Conservation (phyloP, 495 filamentous ascomycete genomes). For the Talaromyces nanjingensis region DNA sequence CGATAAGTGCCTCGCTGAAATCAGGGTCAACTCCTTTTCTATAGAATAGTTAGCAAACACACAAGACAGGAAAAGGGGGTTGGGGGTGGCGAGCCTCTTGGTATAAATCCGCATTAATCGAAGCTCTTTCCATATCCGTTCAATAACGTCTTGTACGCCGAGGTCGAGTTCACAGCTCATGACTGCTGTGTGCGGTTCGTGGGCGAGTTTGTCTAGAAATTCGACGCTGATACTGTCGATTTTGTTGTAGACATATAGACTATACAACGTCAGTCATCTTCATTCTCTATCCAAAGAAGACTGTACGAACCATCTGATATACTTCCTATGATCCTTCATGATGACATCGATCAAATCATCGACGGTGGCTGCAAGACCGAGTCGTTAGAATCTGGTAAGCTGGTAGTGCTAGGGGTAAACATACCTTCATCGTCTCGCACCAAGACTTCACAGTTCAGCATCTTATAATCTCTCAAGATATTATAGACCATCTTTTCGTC, state of each 20-base stretch:
- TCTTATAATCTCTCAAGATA: slow-evolving; percentile 96
- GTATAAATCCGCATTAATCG: slow-evolving; percentile 91
- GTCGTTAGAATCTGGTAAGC: not conserved
- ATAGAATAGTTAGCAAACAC: slow-evolving; percentile 1
- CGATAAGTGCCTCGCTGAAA: slow-evolving; percentile 90
- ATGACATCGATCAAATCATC: slow-evolving; percentile 99
- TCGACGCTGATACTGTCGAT: slow-evolving; percentile 93
- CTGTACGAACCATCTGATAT: slow-evolving; percentile 65
- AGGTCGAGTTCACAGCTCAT: slow-evolving; percentile 98
- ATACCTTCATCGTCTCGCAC: slow-evolving; percentile 86
- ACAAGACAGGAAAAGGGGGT: not conserved
- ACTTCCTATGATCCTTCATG: slow-evolving; percentile 97
- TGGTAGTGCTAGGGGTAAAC: not conserved
- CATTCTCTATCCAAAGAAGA: not conserved
- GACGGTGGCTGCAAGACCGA: slow-evolving; percentile 59
- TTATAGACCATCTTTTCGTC: slow-evolving; percentile 98
- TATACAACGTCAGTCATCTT: slow-evolving; percentile 23
- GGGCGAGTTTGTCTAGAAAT: slow-evolving; percentile 84
- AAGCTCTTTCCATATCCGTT: slow-evolving; percentile 92
- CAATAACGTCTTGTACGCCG: slow-evolving; percentile 92
- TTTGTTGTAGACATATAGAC: slow-evolving; percentile 99
- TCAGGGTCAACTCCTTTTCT: slow-evolving; percentile 85
- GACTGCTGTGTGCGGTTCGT: slow-evolving; percentile 87
- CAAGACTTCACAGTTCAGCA: slow-evolving; percentile 94
- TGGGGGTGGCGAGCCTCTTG: slow-evolving; percentile 71